Evolutionary conservation across 1,139 yeast genomes (phyloP), one percentile per base, ranked within the genome.

Genomic region (Geotrichum macrosporum): DNA sequence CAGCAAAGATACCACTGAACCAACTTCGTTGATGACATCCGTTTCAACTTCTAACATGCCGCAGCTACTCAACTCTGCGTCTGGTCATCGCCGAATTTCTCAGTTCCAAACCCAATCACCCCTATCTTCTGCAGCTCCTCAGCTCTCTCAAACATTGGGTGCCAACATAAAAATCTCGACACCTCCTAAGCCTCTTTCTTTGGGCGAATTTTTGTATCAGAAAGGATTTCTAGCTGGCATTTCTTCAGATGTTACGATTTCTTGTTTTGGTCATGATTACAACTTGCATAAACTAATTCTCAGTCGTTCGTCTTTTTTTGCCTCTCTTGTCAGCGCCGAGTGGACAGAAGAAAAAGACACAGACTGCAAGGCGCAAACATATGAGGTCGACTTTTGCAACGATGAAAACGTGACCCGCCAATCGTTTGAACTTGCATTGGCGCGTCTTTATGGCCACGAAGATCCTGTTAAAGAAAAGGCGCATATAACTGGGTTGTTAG

Each of bases 241-340:
- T 3, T 72, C 74, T 49, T 71, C 75, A 2, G 81, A 76, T 56
- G 74, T 75, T 32, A 64, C 71, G 0, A 61, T 76, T 10, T 57
- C 50, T 45, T 78, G 77, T 1, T 76, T 76, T 55, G 71, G 65
- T 2, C 62, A 64, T 31, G 61, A 62, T 12, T 76, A 73, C 54
- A 58, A 59, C 15, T 59, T 76, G 3, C 81, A 76, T 53, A 64
- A 66, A 50, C 55, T 76, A 40, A 63, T 75, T n/a, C 60, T 76
- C 30, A 69, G 67, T 48, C 65, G 74, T 43, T 65, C 75, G 46
- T 72, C 74, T 0, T 76, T 73, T 52, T 76, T 76, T 56, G 63
- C 66, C 15, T 65, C 74, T 2, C 53, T 76, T 46, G 72, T 76
- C 51, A 62, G 68, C 32, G 70, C 67, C 1, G 59, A 64, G 1